Evolutionary conservation across 1,139 yeast genomes (phyloP).

Genomic region (Yamadazyma sp.): DNA sequence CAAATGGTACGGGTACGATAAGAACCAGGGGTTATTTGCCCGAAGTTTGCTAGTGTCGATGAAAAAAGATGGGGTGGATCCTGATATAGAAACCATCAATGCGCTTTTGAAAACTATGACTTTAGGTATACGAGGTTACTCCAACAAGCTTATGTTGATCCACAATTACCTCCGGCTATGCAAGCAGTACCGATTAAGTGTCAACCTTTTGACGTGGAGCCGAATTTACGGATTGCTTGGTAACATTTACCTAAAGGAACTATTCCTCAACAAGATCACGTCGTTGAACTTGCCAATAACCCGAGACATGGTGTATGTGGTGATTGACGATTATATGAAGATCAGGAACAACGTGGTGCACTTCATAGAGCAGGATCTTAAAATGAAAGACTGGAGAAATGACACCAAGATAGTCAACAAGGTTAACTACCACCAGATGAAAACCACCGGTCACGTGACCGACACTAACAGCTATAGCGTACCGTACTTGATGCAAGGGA

Average conservation of each 20-base stretch:
- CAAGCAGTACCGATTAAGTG: conserved; percentile 26
- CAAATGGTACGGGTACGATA: conserved; percentile 41
- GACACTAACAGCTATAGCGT: conserved; percentile 15
- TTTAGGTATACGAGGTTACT: conserved; percentile 30
- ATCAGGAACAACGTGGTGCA: conserved; percentile 31
- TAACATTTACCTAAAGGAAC: conserved; percentile 39
- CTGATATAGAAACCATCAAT: conserved; percentile 43
- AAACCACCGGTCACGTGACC: conserved; percentile 3
- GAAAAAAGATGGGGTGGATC: conserved; percentile 44
- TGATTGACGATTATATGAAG: conserved; percentile 37
- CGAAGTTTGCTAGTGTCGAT: conserved; percentile 41
- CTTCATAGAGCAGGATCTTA: conserved; percentile 37
- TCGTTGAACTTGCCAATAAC: conserved; percentile 35
- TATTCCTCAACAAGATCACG: conserved; percentile 33
- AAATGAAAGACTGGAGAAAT: conserved; percentile 27
- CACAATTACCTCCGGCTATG: conserved; percentile 32
- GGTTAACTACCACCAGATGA: conserved; percentile 25
- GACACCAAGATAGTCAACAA: conserved; percentile 33
- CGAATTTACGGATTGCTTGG: conserved; percentile 39
- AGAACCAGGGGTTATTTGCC: conserved; percentile 45
- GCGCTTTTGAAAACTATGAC: conserved; percentile 31
- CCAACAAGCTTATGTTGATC: conserved; percentile 29
- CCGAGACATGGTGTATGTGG: conserved; percentile 27
- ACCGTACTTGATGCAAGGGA: conserved; percentile 17
- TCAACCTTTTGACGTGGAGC: conserved; percentile 37